Evolutionary conservation across 495 filamentous ascomycete species (phyloP).

Genomic region (Talaromyces nanjingensis): DNA sequence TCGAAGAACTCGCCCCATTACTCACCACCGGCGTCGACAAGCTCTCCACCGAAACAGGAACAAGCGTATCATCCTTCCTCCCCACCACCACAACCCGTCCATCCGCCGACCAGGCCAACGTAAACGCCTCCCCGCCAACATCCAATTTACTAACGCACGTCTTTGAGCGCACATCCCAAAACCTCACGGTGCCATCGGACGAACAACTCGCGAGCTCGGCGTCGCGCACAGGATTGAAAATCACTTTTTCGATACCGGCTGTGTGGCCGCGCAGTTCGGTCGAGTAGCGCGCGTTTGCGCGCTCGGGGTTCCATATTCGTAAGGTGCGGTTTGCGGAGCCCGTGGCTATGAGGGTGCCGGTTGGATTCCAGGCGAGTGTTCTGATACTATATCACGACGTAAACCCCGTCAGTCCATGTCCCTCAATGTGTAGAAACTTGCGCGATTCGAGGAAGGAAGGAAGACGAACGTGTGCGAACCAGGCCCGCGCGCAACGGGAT

Average conservation of each 20-base stretch:
- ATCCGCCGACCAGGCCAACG: slow-evolving; percentile 81
- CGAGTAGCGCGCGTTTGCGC: slow-evolving; percentile 67
- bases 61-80: slow-evolving; percentile 70
- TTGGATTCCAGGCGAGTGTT: slow-evolving; percentile 83
- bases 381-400: slow-evolving; percentile 40
- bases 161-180: slow-evolving; percentile 91
- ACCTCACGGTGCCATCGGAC: slow-evolving; percentile 73
- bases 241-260: slow-evolving; percentile 72
- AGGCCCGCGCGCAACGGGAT: slow-evolving; percentile 44
- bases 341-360: slow-evolving; percentile 80
- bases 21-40: slow-evolving; percentile 29
- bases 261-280: slow-evolving; percentile 82
- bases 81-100: slow-evolving; percentile 77
- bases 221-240: slow-evolving; percentile 84
- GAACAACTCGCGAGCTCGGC: slow-evolving; percentile 83
- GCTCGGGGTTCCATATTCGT: slow-evolving; percentile 89
- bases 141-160: slow-evolving; percentile 70
- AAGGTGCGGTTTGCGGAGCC: slow-evolving; percentile 76
- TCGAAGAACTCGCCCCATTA: slow-evolving; percentile 9
- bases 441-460: not conserved
- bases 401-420: not conserved
- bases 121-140: slow-evolving; percentile 76
- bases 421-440: not conserved
- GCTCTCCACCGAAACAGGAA: slow-evolving; percentile 51
- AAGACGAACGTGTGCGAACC: slow-evolving; percentile 46